Conservation (phyloP, 2,329 filamentous ascomycete genomes). For the Allantophomopsis lycopodina region DNA sequence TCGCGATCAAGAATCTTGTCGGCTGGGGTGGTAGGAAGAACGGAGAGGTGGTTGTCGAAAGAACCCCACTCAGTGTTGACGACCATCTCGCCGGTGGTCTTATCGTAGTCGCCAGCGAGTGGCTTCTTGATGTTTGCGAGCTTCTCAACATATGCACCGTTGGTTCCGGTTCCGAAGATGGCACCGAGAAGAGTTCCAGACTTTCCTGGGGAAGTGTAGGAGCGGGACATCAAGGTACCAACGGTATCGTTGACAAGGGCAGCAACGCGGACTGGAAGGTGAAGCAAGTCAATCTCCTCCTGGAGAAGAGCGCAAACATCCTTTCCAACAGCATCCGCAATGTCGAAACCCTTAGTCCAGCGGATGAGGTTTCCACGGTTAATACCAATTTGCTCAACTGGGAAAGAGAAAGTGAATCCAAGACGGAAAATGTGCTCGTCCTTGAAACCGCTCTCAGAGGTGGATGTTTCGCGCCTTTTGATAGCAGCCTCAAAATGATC, state of each 20-base stretch:
- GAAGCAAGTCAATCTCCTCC: slow-evolving; percentile 72
- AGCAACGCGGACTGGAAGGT: slow-evolving; percentile 84
- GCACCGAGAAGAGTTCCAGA: slow-evolving; percentile 80
- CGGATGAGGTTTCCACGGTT: slow-evolving; percentile 90
- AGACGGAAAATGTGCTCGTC: slow-evolving; percentile 79
- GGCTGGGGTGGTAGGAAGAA: slow-evolving; percentile 75
- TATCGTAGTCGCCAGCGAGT: slow-evolving; percentile 57
- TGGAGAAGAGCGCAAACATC: slow-evolving; percentile 90
- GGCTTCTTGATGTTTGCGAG: slow-evolving; percentile 72
- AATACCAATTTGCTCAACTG: slow-evolving; percentile 84
- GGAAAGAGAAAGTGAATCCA: slow-evolving; percentile 98
- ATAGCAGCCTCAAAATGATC: slow-evolving; percentile 70
- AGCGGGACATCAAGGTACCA: slow-evolving; percentile 92
- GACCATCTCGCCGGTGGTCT: slow-evolving; percentile 83
- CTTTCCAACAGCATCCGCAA: slow-evolving; percentile 84
- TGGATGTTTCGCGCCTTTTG: slow-evolving; percentile 46
- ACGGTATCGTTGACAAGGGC: slow-evolving; percentile 97
- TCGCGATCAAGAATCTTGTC: slow-evolving; percentile 66
- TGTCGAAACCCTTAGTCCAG: slow-evolving; percentile 98
- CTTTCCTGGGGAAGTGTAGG: slow-evolving; percentile 84
- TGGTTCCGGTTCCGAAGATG: slow-evolving; percentile 96
- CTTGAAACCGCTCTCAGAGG: slow-evolving; percentile 41
- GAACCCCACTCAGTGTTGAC: slow-evolving; percentile 98
- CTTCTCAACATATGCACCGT: slow-evolving; percentile 95
- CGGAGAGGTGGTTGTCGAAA: slow-evolving; percentile 86